These are phyloP conservation scores for Ascochyta koolunga DNA, from an alignment of 2,329 filamentous ascomycete species.

Conservation along the genomic window DNA sequence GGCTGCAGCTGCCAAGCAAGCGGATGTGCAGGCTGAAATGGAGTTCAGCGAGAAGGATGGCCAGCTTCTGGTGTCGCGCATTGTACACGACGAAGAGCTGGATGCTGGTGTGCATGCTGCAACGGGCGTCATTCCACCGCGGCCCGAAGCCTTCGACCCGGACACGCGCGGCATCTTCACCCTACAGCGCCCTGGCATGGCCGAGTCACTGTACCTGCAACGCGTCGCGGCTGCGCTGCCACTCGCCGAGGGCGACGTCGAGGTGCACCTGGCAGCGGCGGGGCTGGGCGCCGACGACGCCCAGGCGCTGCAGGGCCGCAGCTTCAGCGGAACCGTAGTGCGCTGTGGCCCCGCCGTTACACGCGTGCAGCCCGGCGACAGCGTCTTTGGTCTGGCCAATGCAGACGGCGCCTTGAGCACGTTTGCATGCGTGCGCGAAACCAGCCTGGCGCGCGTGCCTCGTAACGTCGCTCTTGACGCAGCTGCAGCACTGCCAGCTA, in stretches of 20 bases:
- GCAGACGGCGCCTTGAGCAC: not conserved
- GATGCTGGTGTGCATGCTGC: not conserved
- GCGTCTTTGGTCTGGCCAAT: not conserved
- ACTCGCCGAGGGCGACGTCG: not conserved
- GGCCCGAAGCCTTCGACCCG: not conserved
- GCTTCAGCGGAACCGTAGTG: not conserved
- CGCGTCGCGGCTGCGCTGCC: not conserved
- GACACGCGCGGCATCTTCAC: not conserved
- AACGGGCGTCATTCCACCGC: not conserved
- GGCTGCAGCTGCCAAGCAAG: not conserved
- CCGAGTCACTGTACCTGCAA: not conserved
- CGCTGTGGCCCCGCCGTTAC: not conserved
- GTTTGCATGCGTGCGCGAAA: not conserved
- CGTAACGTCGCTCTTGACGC: conserved; percentile 4
- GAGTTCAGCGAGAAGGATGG: not conserved
- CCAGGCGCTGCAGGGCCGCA: no score
- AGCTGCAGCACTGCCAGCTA: conserved; percentile 11
- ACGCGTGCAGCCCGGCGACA: not conserved
- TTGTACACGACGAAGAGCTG: not conserved
- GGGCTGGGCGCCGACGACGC: not conserved
- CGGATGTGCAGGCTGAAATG: not conserved
- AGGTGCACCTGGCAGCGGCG: not conserved
- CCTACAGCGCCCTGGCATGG: not conserved
- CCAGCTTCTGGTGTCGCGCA: not conserved
- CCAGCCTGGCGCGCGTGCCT: not conserved